These are phyloP conservation scores for Berberis vulgaris DNA, from an alignment of 164 flowering plant species.

Conservation along the genomic window DNA sequence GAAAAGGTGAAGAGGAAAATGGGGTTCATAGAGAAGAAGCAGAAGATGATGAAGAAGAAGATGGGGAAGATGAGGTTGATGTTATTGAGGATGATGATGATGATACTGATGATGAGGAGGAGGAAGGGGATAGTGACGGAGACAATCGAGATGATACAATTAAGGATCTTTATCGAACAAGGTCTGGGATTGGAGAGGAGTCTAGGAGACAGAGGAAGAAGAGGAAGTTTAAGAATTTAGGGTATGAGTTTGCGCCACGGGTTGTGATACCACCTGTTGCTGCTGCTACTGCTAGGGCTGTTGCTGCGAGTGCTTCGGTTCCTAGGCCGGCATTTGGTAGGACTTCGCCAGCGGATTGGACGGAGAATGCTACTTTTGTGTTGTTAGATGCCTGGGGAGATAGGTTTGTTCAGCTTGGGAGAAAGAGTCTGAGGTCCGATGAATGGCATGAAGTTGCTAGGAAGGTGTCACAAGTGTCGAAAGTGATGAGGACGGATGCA, in stretches of 20 bases:
- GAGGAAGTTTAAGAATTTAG: conserved; percentile 32
- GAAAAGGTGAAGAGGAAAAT: conserved; percentile 14
- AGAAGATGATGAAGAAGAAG: conserved; percentile 16
- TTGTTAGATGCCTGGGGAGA: conserved; percentile 86
- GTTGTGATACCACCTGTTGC: neutral
- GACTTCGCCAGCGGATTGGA: conserved; percentile 43
- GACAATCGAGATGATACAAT: conserved; percentile 1
- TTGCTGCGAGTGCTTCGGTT: conserved; percentile 6
- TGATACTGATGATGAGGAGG: conserved; percentile 16
- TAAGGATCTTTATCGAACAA: too few species aligned
- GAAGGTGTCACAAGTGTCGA: conserved; percentile 48
- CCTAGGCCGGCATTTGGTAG: conserved; percentile 10
- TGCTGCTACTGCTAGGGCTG: too few species aligned
- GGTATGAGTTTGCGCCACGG: conserved; percentile 44
- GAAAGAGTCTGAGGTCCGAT: conserved; percentile 73
- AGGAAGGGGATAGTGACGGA: conserved; percentile 14
- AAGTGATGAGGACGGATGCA: conserved; percentile 30
- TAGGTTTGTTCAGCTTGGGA: conserved; percentile 66
- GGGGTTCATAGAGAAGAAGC: conserved; percentile 18
- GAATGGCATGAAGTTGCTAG: conserved; percentile 88
- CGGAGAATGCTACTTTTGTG: conserved; percentile 47
- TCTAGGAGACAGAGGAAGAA: conserved; percentile 41
- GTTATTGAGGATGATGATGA: conserved; percentile 10
- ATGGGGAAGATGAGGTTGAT: conserved; percentile 10
- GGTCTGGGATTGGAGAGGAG: conserved; percentile 18